phyloP scores from a whole-genome alignment of 2,329 filamentous ascomycete genomes.

The Raffaelea arxii region DNA sequence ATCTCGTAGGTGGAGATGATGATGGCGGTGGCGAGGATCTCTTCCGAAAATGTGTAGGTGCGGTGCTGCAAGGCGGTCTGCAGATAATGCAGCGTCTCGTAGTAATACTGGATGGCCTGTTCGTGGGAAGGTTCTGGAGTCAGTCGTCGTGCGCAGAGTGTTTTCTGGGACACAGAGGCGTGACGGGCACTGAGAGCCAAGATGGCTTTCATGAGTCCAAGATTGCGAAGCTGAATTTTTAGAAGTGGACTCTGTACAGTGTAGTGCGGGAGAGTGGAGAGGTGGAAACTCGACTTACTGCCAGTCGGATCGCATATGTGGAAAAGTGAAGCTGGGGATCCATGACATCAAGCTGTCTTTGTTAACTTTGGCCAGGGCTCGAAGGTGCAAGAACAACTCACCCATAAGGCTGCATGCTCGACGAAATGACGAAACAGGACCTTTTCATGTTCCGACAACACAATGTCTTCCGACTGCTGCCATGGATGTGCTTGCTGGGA shows the following conservation, averaged over 20 bases:
- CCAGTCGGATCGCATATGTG: conserved; percentile 7
- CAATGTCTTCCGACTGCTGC: conserved; percentile 11
- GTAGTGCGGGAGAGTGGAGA: no score
- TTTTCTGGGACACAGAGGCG: neutral
- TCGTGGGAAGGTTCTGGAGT: neutral
- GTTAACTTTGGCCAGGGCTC: neutral
- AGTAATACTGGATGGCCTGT: conserved; percentile 41
- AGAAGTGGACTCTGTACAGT: no score
- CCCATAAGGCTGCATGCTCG: conserved; percentile 15
- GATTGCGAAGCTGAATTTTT: no score
- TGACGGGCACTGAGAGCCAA: neutral
- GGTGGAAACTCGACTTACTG: conserved; percentile 1
- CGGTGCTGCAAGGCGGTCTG: conserved; percentile 48
- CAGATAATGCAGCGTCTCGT: conserved; percentile 52
- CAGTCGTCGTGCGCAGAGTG: neutral
- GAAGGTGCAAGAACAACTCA: neutral
- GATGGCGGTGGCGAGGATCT: conserved; percentile 48
- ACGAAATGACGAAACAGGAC: conserved; percentile 20
- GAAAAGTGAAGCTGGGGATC: conserved; percentile 5
- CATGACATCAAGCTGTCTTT: conserved; percentile 9
- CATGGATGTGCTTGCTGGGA: conserved; percentile 2
- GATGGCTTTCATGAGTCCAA: neutral
- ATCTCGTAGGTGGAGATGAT: conserved; percentile 57
- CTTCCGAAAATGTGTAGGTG: conserved; percentile 45
- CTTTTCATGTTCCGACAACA: conserved; percentile 16